Base-by-base conservation (phyloP, 2,329 filamentous ascomycete species). In the Hypoxylon sp. region DNA sequence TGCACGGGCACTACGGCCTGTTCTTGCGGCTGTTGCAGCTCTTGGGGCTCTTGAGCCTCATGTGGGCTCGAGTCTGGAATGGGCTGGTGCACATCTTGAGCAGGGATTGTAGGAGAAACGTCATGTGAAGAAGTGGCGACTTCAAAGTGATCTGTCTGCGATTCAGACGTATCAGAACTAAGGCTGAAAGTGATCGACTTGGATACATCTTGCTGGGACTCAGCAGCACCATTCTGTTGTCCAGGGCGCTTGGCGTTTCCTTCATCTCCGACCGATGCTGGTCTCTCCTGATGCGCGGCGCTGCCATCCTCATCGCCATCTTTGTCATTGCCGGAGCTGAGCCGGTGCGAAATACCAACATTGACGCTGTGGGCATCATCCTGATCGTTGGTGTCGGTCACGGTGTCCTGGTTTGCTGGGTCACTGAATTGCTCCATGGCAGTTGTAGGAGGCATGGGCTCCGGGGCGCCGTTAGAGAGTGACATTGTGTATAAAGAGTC, bases 181-280 rank as follows among this genome's bases (percentile, higher is more conserved):
- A 44, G 35, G 65, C 32, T 68, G 50, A 62, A 65, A 67, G 68
- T 31, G 62, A 55, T 72, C 50, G 80, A 78, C 74, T 81, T 79
- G 78, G 82, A 80, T 84, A 85, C 80, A 84, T 82, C 76, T 74
- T 77, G 74, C 69, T 75, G 75, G 64, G 71, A 67, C 52, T 75
- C 75, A 70, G 67, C 73, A 75, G 79, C 76, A 72, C 76, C 78
- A 68, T 78, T 78, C 54, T 75, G 79, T 62, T 83, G 82, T 63
- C 86, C 82, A 81, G 85, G 84, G 39, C 80, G 83, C 75, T 82
- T 85, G 73, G 83, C 82, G 79, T 86, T 84, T 80, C 85, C 84
- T 75, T 79, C 81, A 77, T 76, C 78, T 72, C 78, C 75, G 58
- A 72, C 69, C 19, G 76, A 70, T n/a, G 60, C 60, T 48, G 73